phyloP scores from a whole-genome alignment of 2,329 filamentous ascomycete species.

The Aureobasidium pullulans region DNA sequence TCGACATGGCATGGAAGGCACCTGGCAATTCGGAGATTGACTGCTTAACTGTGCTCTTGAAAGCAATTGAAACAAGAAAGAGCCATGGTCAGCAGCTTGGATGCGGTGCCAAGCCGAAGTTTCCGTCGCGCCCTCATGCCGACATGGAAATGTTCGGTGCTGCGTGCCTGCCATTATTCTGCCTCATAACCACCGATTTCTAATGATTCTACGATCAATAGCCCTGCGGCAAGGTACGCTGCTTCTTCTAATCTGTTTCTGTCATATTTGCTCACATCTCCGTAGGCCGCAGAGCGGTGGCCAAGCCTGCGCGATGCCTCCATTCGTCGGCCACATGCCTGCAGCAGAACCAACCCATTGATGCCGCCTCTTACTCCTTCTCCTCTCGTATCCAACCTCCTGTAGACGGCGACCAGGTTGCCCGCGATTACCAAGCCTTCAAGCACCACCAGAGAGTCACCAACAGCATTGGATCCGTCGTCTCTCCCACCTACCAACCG shows the following conservation, averaged over 20 bases:
- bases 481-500: slow-evolving; percentile 54
- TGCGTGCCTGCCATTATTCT: background rate
- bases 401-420: slow-evolving; percentile 22
- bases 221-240: slow-evolving; percentile 32
- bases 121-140: background rate
- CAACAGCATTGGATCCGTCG: slow-evolving; percentile 30
- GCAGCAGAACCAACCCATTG: slow-evolving; percentile 7
- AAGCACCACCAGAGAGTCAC: slow-evolving; percentile 34
- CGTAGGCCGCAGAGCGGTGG: slow-evolving; percentile 33
- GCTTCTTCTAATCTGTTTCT: background rate
- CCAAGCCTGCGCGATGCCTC: slow-evolving; percentile 22
- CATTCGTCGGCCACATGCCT: slow-evolving; percentile 23
- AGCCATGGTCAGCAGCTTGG: background rate
- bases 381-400: slow-evolving; percentile 19
- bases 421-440: slow-evolving; percentile 36
- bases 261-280: slow-evolving; percentile 7
- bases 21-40: background rate
- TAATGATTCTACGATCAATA: slow-evolving; percentile 38
- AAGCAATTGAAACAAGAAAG: background rate
- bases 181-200: background rate
- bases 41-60: background rate
- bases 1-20: slow-evolving; percentile 21
- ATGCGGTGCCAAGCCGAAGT: slow-evolving; percentile 3
- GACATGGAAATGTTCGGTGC: slow-evolving; percentile 7
- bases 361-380: slow-evolving; percentile 19